Evolutionary conservation across 164 flowering plant genomes (phyloP).

Genomic region (Nelumbo lutea): DNA sequence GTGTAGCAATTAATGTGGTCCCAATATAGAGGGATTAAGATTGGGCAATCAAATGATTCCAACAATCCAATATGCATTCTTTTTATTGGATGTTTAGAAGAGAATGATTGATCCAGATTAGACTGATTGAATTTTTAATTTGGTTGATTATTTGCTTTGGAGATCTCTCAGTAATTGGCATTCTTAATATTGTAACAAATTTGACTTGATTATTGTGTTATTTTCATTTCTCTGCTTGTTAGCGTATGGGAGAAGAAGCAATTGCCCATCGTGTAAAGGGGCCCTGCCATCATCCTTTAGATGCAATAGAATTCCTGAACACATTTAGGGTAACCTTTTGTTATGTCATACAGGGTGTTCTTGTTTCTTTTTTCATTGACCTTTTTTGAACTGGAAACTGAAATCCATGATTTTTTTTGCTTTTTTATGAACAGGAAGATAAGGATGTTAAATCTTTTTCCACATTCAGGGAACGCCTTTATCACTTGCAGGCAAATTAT

Average conservation of each 20-base stretch:
- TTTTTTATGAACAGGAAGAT: conserved; percentile 40
- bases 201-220: neutral
- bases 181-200: neutral
- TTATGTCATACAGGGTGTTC: neutral
- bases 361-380: neutral
- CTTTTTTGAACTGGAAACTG: neutral
- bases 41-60: no score
- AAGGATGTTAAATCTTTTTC: conserved; percentile 58
- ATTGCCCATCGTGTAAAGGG: conserved; percentile 60
- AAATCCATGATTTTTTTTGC: conserved; percentile 4
- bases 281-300: conserved; percentile 56
- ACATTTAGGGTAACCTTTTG: conserved; percentile 37
- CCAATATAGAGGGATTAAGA: no score
- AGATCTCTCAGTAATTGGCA: neutral
- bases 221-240: conserved; percentile 13
- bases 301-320: conserved; percentile 47
- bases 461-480: conserved; percentile 76
- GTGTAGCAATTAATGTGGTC: no score
- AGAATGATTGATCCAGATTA: neutral
- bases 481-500: conserved; percentile 63
- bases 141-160: neutral
- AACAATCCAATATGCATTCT: neutral
- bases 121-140: neutral
- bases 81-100: neutral
- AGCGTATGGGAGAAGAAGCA: conserved; percentile 58